A percentile compares a stretch with the other conserved stretches of the same genome.
phyloP scores from a whole-genome alignment of 768 basidiomycete species.

The Lepiota venenata region DNA sequence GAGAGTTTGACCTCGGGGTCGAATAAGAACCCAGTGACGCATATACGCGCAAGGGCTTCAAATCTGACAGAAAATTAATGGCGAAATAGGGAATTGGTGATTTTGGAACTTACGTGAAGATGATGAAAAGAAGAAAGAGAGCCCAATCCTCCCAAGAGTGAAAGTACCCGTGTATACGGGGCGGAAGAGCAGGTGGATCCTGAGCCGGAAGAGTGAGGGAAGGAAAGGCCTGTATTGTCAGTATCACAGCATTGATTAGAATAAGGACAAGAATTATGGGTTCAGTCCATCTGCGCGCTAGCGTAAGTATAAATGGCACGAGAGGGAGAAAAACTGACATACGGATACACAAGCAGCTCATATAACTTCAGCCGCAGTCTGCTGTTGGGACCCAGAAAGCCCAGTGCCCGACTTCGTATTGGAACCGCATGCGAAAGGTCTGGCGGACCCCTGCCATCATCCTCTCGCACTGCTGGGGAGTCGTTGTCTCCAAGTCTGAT shows the following conservation, averaged over 20 bases:
- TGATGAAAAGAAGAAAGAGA: constrained; percentile 77
- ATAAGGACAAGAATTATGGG: constrained; percentile 81
- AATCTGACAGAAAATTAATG: constrained; percentile 43
- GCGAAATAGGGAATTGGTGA: background rate
- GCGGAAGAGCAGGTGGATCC: constrained; percentile 36
- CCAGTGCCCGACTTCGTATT: constrained; percentile 77
- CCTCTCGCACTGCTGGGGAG: constrained; percentile 28
- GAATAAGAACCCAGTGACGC: constrained; percentile 84
- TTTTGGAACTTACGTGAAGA: constrained; percentile 75
- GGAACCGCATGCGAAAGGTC: constrained; percentile 44
- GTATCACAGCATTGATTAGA: constrained; percentile 74
- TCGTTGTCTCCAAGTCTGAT: constrained; percentile 52
- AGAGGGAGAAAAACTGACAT: constrained; percentile 27
- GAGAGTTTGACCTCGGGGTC: constrained; percentile 72
- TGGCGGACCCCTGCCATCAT: constrained; percentile 32
- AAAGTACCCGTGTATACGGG: constrained; percentile 68
- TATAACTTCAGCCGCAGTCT: constrained; percentile 60
- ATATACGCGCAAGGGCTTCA: constrained; percentile 85
- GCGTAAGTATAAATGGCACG: background rate
- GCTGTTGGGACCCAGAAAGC: constrained; percentile 70
- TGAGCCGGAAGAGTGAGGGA: constrained; percentile 52
- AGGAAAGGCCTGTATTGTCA: constrained; percentile 76
- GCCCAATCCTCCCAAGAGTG: constrained; percentile 85
- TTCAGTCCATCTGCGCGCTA: constrained; percentile 71
- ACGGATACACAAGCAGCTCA: constrained; percentile 70